Percentiles rank a stretch among this genome's conserved stretches.
Conservation (phyloP, 495 filamentous ascomycete genomes). For the Hypoxylon fuscum region DNA sequence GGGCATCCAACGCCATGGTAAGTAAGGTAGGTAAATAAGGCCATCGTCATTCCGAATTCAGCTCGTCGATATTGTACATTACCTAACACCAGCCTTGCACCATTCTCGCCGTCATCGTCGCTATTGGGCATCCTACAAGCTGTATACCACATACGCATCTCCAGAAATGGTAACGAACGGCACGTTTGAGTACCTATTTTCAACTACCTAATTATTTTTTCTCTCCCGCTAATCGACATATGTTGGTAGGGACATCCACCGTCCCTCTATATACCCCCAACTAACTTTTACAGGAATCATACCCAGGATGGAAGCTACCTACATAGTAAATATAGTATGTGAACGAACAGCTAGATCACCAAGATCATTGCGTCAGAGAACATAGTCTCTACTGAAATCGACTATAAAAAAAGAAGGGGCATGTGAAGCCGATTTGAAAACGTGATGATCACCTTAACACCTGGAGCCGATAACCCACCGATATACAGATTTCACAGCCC, state of each 20-base stretch:
- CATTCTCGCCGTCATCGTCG: constrained; percentile 1
- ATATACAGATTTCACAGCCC: constrained; percentile 11
- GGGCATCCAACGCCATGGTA: constrained; percentile 19
- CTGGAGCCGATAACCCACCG: constrained; percentile 19
- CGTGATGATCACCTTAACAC: constrained; percentile 22
- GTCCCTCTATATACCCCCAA: constrained; percentile 11
- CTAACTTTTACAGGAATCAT: constrained; percentile 19
- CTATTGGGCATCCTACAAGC: constrained; percentile 8
- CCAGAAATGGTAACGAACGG: not conserved
- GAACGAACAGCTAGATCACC: constrained; percentile 7
- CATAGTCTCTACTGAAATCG: constrained; percentile 3
- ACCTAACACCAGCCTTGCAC: constrained; percentile 21
- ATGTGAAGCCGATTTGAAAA: constrained; percentile 10
- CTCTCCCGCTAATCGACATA: constrained; percentile 9
- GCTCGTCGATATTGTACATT: not conserved
- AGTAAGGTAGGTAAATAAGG: constrained; percentile 1
- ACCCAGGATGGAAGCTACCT: constrained; percentile 30
- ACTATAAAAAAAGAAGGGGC: constrained; percentile 13
- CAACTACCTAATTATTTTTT: too few species aligned
- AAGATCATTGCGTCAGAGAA: not conserved
- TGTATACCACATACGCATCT: constrained; percentile 4
- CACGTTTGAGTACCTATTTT: constrained; percentile 3
- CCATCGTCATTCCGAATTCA: constrained; percentile 25
- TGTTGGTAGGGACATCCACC: not conserved
- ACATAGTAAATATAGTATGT: constrained; percentile 28